Evolutionary conservation across 1,284 basidiomycete species (phyloP).

Genomic region (Puccinia hordei): DNA sequence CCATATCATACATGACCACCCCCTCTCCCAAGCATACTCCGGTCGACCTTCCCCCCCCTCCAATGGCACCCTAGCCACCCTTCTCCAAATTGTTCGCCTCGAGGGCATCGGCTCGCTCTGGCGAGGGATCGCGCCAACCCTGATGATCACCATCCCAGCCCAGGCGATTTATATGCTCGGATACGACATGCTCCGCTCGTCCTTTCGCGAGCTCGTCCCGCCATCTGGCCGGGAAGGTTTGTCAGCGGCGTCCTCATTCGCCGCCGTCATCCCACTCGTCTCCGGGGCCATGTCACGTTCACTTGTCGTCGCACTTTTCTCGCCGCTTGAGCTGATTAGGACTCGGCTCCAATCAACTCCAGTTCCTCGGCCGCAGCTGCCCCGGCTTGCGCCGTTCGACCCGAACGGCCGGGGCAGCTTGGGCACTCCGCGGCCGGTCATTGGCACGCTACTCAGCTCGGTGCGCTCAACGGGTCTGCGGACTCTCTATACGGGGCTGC

Average conservation of each 20-base stretch:
- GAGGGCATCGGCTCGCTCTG: conserved; percentile 56
- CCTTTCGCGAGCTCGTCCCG: conserved; percentile 53
- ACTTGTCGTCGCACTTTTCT: conserved; percentile 75
- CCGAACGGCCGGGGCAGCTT: neutral
- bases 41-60: conserved; percentile 21
- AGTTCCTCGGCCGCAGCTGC: conserved; percentile 19
- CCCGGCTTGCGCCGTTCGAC: neutral
- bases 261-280: conserved; percentile 69
- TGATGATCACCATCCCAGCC: conserved; percentile 87
- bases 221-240: neutral
- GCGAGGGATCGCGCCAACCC: conserved; percentile 59
- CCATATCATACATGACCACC: conserved; percentile 31
- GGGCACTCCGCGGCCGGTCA: neutral
- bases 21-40: conserved; percentile 1
- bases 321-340: conserved; percentile 88
- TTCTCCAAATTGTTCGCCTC: conserved; percentile 54
- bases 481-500: conserved; percentile 85
- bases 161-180: conserved; percentile 94
- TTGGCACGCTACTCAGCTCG: conserved; percentile 31
- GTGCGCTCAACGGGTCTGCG: conserved; percentile 65
- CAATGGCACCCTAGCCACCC: conserved; percentile 54
- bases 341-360: conserved; percentile 80
- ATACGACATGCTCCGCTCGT: conserved; percentile 79
- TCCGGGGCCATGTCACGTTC: conserved; percentile 82
- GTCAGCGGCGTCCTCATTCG: neutral